phyloP scores from a whole-genome alignment of 495 filamentous ascomycete genomes.

The Penicillium canescens region DNA sequence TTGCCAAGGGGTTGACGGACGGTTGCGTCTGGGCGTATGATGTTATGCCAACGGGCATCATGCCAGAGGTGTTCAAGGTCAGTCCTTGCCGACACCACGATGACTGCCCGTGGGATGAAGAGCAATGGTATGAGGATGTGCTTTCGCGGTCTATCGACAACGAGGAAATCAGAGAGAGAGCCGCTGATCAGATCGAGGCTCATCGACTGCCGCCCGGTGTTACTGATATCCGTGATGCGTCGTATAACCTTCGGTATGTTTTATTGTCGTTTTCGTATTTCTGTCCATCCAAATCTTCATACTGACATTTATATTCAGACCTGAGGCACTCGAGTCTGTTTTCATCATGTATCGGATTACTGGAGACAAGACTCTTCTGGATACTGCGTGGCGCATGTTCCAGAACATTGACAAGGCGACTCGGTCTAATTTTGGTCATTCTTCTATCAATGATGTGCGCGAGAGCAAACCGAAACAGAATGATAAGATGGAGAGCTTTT shows the following conservation, averaged over 20 bases:
- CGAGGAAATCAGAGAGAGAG: conserved; percentile 33
- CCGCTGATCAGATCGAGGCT: conserved; percentile 40
- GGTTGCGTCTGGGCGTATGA: conserved; percentile 64
- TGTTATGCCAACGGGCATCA: conserved; percentile 55
- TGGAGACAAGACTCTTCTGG: conserved; percentile 63
- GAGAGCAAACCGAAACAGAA: conserved; percentile 27
- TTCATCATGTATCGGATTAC: conserved; percentile 78
- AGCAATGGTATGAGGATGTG: conserved; percentile 47
- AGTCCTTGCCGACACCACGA: conserved; percentile 46
- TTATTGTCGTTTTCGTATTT: background rate
- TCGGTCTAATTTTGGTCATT: conserved; percentile 57
- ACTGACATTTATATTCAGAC: conserved; percentile 32
- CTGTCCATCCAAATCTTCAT: background rate
- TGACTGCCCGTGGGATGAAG: conserved; percentile 58
- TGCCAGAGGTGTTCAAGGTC: conserved; percentile 60
- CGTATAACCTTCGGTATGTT: conserved; percentile 66
- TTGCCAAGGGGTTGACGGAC: conserved; percentile 55
- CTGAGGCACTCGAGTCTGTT: conserved; percentile 71
- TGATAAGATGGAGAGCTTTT: conserved; percentile 59
- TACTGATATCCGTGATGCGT: conserved; percentile 53
- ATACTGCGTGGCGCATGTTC: conserved; percentile 80
- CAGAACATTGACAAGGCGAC: conserved; percentile 60
- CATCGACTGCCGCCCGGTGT: conserved; percentile 59
- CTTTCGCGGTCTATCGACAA: conserved; percentile 16
- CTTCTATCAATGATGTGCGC: conserved; percentile 60